Conservation (phyloP, 2,329 filamentous ascomycete species). For the Fusarium floridanum region DNA sequence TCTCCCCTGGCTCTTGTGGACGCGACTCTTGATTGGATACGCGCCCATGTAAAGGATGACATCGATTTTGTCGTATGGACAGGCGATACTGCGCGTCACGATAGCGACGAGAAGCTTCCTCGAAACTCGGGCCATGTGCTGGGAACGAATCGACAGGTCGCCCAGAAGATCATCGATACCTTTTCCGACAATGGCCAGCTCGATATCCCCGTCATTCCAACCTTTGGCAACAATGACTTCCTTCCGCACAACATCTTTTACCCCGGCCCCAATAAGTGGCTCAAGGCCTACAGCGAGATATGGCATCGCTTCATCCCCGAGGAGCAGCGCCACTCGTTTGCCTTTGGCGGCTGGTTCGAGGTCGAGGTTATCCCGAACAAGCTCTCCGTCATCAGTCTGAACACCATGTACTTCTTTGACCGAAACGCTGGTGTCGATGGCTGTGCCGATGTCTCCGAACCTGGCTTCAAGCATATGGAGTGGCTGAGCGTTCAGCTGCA, state of each 20-base stretch:
- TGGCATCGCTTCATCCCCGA: conserved; percentile 93
- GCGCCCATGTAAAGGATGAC: conserved; percentile 78
- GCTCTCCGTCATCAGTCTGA: conserved; percentile 92
- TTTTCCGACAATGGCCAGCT: conserved; percentile 74
- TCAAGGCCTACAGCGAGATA: conserved; percentile 79
- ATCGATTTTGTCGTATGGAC: conserved; percentile 96
- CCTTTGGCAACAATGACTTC: conserved; percentile 97
- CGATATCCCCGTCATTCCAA: conserved; percentile 85
- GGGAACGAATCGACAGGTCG: conserved; percentile 79
- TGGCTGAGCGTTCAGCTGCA: conserved; percentile 93
- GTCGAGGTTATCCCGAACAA: conserved; percentile 89
- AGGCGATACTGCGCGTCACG: conserved; percentile 89
- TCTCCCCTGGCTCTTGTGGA: conserved; percentile 84
- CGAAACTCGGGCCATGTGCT: conserved; percentile 83
- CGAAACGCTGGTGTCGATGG: conserved; percentile 95
- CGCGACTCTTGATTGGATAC: conserved; percentile 91
- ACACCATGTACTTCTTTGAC: conserved; percentile 96
- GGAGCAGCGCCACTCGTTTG: conserved; percentile 90
- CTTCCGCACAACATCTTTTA: conserved; percentile 95
- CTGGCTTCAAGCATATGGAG: conserved; percentile 94
- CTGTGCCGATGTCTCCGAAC: conserved; percentile 81
- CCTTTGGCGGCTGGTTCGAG: conserved; percentile 95
- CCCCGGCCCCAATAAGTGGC: conserved; percentile 88
- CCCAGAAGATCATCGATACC: conserved; percentile 80
- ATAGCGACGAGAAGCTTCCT: conserved; percentile 85